These are phyloP conservation scores for Gaertneriomyces sp. DNA, from an alignment of 192 early-diverging fungal species.

Conservation along the genomic window DNA sequence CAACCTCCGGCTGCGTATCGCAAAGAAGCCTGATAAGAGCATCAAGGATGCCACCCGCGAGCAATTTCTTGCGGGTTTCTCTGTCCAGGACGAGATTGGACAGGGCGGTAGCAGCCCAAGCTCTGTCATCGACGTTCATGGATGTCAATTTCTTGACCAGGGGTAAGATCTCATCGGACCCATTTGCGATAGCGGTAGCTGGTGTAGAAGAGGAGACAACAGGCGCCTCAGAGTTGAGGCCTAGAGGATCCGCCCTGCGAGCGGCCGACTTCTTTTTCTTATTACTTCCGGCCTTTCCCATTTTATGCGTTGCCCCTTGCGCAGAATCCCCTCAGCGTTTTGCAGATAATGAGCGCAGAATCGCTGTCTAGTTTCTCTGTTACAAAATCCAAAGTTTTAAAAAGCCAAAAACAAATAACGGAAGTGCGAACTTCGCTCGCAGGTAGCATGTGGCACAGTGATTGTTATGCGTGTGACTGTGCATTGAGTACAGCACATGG, in stretches of 20 bases:
- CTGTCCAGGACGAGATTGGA: conserved; percentile 73
- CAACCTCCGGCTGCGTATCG: conserved; percentile 67
- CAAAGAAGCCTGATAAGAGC: conserved; percentile 69
- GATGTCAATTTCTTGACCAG: conserved; percentile 54
- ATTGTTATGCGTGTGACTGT: too few relatives aligned
- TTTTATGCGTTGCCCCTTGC: neutral
- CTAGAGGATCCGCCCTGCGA: conserved; percentile 6
- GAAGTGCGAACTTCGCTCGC: too few relatives aligned
- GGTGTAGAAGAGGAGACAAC: neutral
- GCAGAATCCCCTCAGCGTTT: too few relatives aligned
- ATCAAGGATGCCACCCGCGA: conserved; percentile 66
- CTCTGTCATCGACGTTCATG: conserved; percentile 67
- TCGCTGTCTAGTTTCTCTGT: too few relatives aligned
- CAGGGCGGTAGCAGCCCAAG: conserved; percentile 85
- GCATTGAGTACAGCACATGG: too few relatives aligned
- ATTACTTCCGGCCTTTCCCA: conserved; percentile 21
- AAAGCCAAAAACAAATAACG: too few relatives aligned
- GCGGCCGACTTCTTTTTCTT: conserved; percentile 5
- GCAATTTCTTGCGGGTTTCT: conserved; percentile 66
- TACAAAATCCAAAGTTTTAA: too few relatives aligned
- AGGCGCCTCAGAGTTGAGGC: neutral
- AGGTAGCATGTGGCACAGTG: too few relatives aligned
- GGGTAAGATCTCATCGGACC: conserved; percentile 10
- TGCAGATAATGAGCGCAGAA: too few relatives aligned
- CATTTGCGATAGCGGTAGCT: neutral